Percentiles rank a stretch among this genome's conserved stretches.
Conservation (phyloP, 768 basidiomycete species). For the Calocybe cyanea region DNA sequence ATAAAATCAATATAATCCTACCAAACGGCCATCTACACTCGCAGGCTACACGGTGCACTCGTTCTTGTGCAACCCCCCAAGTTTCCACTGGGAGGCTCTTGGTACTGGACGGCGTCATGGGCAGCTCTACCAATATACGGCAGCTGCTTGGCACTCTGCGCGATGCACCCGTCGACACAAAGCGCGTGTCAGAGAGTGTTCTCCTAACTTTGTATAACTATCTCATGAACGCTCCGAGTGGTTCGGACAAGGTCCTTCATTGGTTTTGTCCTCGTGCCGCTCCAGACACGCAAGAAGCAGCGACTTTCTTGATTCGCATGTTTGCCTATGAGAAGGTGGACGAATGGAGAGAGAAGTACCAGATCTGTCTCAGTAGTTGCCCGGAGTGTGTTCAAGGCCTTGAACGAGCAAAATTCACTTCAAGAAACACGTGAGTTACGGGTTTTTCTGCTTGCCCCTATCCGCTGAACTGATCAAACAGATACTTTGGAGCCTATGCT, state of each 20-base stretch:
- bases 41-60: too few relatives aligned
- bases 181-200: conserved; percentile 41
- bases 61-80: too few relatives aligned
- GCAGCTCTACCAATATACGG: conserved; percentile 33
- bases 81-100: too few relatives aligned
- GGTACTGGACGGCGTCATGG: conserved; percentile 3
- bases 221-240: conserved; percentile 44
- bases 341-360: conserved; percentile 59
- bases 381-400: conserved; percentile 66
- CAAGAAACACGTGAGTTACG: conserved; percentile 65
- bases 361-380: conserved; percentile 57
- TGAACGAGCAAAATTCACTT: conserved; percentile 58
- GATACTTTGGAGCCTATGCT: conserved; percentile 72
- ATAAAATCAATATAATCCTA: too few relatives aligned
- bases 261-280: conserved; percentile 79
- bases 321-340: conserved; percentile 74
- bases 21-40: too few relatives aligned
- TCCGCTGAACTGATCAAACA: conserved; percentile 24
- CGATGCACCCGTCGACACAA: conserved; percentile 53
- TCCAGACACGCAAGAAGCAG: conserved; percentile 55
- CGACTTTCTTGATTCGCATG: conserved; percentile 78
- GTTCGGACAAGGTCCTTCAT: conserved; percentile 46
- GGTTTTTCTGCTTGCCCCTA: too few relatives aligned
- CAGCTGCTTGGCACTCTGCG: conserved; percentile 51
- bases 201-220: conserved; percentile 49